phyloP scores from a whole-genome alignment of 78 protist genomes.

The Dictyostelium intermedium region DNA sequence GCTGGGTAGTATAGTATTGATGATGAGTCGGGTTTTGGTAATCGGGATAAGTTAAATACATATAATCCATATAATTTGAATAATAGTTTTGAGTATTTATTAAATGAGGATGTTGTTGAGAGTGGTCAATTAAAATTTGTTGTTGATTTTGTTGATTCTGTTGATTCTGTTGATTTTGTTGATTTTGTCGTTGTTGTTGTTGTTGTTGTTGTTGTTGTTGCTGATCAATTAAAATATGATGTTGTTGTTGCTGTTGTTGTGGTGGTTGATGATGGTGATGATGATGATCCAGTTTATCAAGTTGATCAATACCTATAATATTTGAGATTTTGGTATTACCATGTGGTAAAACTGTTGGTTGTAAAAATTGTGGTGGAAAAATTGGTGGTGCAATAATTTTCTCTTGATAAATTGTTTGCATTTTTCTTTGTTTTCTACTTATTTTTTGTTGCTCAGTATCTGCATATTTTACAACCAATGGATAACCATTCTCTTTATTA shows the following conservation, averaged over 20 bases:
- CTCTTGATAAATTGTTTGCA: neutral
- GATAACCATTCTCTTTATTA: neutral
- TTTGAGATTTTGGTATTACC: neutral
- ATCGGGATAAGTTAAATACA: neutral
- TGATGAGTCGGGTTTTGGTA: neutral
- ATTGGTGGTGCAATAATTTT: neutral
- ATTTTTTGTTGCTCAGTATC: constrained; percentile 71
- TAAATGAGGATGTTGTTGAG: neutral
- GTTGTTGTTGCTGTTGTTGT: neutral
- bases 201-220: neutral
- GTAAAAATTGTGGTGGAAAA: neutral
- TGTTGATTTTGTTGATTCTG: neutral
- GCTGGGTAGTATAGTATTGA: neutral
- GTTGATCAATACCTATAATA: neutral
- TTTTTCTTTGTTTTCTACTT: constrained; percentile 66
- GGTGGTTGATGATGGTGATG: neutral
- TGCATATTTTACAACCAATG: constrained; percentile 72
- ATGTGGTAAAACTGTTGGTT: neutral
- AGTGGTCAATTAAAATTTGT: neutral
- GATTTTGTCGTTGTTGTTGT: neutral
- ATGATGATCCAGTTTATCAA: neutral
- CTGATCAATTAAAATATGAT: neutral
- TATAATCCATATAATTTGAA: neutral
- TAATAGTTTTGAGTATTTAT: neutral
- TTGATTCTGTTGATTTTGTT: neutral